A percentile compares a stretch with the other conserved stretches of the same genome.
phyloP scores from a whole-genome alignment of 2,329 filamentous ascomycete species.

The Parascedosporium putredinis region DNA sequence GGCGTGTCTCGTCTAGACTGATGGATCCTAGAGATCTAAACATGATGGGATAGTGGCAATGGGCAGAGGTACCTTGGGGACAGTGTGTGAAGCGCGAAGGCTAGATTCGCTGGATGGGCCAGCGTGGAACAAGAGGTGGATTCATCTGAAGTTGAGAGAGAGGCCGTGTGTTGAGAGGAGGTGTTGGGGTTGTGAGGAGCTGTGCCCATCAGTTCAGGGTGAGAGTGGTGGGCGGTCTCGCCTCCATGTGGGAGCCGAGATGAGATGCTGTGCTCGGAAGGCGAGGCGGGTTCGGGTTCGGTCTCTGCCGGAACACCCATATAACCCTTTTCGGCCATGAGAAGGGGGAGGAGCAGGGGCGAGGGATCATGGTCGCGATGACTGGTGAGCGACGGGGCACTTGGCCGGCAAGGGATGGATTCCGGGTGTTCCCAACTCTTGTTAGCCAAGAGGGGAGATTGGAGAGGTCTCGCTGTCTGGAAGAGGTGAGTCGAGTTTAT shows the following conservation, averaged over 20 bases:
- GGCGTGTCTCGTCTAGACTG: background rate
- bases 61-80: background rate
- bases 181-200: no score
- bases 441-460: background rate
- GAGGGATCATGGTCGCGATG: no score
- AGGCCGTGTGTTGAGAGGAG: background rate
- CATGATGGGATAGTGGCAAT: no score
- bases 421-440: background rate
- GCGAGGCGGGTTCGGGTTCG: background rate
- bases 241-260: no score
- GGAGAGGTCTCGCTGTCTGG: background rate
- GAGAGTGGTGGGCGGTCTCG: background rate
- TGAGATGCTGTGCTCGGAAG: no score
- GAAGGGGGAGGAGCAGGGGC: background rate
- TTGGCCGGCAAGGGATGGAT: background rate
- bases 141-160: background rate
- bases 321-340: conserved; percentile 1
- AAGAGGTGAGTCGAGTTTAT: background rate
- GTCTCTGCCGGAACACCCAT: background rate
- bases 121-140: background rate
- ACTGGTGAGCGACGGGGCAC: no score
- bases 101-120: background rate
- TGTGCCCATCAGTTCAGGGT: background rate
- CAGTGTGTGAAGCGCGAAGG: background rate
- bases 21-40: background rate